Evolutionary conservation across 208 protist species (phyloP).

Genomic region (Wallacemonas sp.): DNA sequence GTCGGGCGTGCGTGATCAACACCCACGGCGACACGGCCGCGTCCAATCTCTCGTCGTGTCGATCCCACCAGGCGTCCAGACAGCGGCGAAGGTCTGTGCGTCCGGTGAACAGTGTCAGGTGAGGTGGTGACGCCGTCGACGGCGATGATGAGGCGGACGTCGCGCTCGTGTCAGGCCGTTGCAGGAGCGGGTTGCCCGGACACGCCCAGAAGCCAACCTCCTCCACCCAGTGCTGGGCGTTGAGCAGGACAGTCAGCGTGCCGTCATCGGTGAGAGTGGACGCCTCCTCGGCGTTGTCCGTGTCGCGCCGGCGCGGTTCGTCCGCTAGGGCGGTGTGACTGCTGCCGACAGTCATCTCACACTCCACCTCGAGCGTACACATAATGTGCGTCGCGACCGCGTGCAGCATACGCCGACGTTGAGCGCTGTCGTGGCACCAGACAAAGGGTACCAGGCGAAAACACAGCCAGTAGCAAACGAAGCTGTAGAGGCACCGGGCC

Average conservation of each 20-base stretch:
- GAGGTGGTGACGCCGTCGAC: too few relatives aligned
- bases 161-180: neutral
- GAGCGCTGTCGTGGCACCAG: neutral
- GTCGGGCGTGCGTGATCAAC: neutral
- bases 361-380: slow-evolving; percentile 34
- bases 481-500: slow-evolving; percentile 33
- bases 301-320: neutral
- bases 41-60: too few relatives aligned
- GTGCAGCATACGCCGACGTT: slow-evolving; percentile 33
- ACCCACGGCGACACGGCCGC: too few relatives aligned
- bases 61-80: neutral
- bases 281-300: neutral
- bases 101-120: neutral
- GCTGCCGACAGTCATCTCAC: slow-evolving; percentile 32
- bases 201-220: slow-evolving; percentile 82
- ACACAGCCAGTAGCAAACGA: slow-evolving; percentile 38
- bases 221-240: slow-evolving; percentile 68
- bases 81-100: neutral
- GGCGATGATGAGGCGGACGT: neutral
- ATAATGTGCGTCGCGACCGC: slow-evolving; percentile 25
- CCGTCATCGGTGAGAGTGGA: neutral
- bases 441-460: slow-evolving; percentile 37
- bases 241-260: slow-evolving; percentile 38
- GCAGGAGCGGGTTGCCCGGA: slow-evolving; percentile 58
- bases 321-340: neutral